A percentile compares a stretch with the other conserved stretches of the same genome.
Conservation (phyloP, 306 rosid genomes). For the Medicago arabica region DNA sequence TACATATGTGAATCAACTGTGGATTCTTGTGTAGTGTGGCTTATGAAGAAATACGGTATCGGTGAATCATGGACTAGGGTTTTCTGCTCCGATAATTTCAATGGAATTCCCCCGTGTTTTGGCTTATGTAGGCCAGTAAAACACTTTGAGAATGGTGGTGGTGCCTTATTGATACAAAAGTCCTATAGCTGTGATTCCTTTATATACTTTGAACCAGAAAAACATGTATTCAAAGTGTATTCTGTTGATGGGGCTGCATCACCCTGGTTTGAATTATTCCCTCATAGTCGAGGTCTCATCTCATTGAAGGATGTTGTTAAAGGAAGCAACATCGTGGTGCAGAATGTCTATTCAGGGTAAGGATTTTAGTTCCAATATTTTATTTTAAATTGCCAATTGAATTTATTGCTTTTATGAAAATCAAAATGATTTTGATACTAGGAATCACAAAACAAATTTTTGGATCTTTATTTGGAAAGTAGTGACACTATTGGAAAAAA, state of each 20-base stretch:
- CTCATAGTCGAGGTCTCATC: not conserved
- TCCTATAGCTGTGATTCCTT: not conserved
- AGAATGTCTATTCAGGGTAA: not conserved
- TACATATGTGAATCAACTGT: not conserved
- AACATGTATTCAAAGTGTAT: not conserved
- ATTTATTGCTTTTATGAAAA: too few relatives aligned
- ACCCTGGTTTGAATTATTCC: not conserved
- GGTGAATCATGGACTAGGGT: constrained; percentile 7
- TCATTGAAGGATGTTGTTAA: not conserved
- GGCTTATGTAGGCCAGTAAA: not conserved
- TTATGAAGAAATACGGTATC: constrained; percentile 1
- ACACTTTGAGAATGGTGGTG: not conserved
- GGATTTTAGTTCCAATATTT: not conserved
- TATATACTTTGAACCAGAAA: not conserved
- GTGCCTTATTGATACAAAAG: not conserved
- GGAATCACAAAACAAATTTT: too few relatives aligned
- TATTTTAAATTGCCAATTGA: too few relatives aligned
- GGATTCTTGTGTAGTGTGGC: not conserved
- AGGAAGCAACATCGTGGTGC: not conserved
- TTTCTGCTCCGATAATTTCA: not conserved
- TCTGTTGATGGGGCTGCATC: not conserved
- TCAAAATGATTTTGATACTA: too few relatives aligned
- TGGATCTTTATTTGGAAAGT: too few relatives aligned
- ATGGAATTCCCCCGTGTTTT: not conserved
- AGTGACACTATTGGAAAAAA: too few relatives aligned